Evolutionary conservation across 2,329 filamentous ascomycete genomes (phyloP).

Genomic region (Colletotrichum liaoningense): DNA sequence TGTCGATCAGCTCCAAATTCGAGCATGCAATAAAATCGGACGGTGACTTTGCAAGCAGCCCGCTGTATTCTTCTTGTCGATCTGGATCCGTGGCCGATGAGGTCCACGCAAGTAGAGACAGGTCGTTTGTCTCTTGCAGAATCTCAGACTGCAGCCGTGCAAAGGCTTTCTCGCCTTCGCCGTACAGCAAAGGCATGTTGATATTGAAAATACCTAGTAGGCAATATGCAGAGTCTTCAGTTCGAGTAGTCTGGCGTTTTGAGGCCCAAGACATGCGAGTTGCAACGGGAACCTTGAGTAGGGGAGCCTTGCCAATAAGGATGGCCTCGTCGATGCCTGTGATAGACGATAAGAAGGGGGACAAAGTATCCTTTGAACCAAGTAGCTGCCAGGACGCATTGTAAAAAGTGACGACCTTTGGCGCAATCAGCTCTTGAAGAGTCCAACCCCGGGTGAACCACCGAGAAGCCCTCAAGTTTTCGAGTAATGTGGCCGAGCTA

Average conservation of each 20-base stretch:
- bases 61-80: background rate
- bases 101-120: conserved; percentile 16
- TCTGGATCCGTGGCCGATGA: background rate
- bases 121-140: conserved; percentile 5
- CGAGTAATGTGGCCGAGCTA: background rate
- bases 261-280: conserved; percentile 44
- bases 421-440: background rate
- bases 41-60: background rate
- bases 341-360: background rate
- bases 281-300: conserved; percentile 33
- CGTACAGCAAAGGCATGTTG: conserved; percentile 42
- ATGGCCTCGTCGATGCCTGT: background rate
- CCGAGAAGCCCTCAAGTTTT: background rate
- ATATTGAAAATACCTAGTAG: conserved; percentile 43
- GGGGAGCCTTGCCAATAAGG: background rate
- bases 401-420: background rate
- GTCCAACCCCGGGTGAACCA: conserved; percentile 6
- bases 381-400: background rate
- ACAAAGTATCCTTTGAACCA: background rate
- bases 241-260: conserved; percentile 36
- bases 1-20: background rate
- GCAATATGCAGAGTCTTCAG: conserved; percentile 42
- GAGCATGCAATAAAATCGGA: background rate
- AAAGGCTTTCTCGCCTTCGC: conserved; percentile 41
- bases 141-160: conserved; percentile 35